phyloP scores from a whole-genome alignment of 2,329 filamentous ascomycete species.

The Chalara sp. region DNA sequence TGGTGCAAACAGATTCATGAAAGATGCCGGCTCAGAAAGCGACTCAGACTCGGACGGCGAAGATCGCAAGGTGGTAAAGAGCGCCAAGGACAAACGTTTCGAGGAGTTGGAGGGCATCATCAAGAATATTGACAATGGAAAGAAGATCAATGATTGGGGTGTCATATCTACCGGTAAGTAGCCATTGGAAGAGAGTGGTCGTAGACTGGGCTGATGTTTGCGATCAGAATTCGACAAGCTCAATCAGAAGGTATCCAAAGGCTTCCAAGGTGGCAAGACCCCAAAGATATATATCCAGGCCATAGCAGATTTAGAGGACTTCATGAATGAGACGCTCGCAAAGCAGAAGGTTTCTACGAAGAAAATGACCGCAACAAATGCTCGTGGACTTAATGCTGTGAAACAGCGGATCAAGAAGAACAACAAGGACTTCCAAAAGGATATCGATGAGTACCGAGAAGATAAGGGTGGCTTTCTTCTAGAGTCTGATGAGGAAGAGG shows the following conservation, averaged over 20 bases:
- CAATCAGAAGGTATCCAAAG: slow-evolving; percentile 77
- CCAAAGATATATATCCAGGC: slow-evolving; percentile 92
- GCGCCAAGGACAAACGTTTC: slow-evolving; percentile 93
- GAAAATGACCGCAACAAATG: slow-evolving; percentile 98
- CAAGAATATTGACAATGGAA: slow-evolving; percentile 87
- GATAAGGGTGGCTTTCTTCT: slow-evolving; percentile 86
- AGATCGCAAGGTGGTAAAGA: slow-evolving; percentile 81
- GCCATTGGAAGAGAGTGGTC: slow-evolving; percentile 12
- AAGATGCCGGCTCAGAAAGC: slow-evolving; percentile 59
- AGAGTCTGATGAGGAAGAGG: slow-evolving; percentile 70
- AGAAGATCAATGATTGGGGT: slow-evolving; percentile 97
- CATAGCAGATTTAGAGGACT: slow-evolving; percentile 87
- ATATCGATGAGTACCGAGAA: slow-evolving; percentile 80
- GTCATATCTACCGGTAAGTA: slow-evolving; percentile 77
- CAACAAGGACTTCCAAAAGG: slow-evolving; percentile 86
- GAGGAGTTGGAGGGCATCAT: slow-evolving; percentile 91
- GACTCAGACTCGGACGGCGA: slow-evolving; percentile 84
- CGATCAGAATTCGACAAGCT: slow-evolving; percentile 84
- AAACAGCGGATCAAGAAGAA: slow-evolving; percentile 99
- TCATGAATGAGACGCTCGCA: slow-evolving; percentile 85
- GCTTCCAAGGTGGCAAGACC: slow-evolving; percentile 67
- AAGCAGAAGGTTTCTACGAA: slow-evolving; percentile 95
- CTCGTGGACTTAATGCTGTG: slow-evolving; percentile 89
- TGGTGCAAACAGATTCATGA: slow-evolving; percentile 81
- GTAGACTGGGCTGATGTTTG: slow-evolving; percentile 12